A percentile compares a stretch with the other conserved stretches of the same genome.
Conservation (phyloP, 2,329 filamentous ascomycete species). For the Pestalotiopsis sp. region DNA sequence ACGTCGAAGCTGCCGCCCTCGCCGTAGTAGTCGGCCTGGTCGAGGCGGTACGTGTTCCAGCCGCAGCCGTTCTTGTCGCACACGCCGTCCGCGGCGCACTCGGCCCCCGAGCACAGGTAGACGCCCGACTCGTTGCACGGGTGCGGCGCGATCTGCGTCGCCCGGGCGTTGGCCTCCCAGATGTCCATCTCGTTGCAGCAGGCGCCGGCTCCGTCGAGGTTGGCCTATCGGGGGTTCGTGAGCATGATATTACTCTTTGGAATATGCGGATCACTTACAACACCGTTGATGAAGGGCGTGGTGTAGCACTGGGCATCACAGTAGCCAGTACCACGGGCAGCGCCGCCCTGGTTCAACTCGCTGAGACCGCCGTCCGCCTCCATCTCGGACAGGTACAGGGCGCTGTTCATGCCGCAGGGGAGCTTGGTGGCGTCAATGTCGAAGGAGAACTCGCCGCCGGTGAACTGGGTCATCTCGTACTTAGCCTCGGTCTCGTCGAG, state of each 20-base stretch:
- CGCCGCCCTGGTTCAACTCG: slow-evolving; percentile 40
- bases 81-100: slow-evolving; percentile 31
- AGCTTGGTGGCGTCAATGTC: slow-evolving; percentile 66
- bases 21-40: slow-evolving; percentile 34
- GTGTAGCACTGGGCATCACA: slow-evolving; percentile 40
- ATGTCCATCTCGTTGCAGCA: slow-evolving; percentile 43
- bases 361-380: slow-evolving; percentile 56
- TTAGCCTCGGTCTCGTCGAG: slow-evolving; percentile 54
- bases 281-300: slow-evolving; percentile 39
- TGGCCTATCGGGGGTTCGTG: slow-evolving; percentile 28
- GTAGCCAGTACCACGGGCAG: slow-evolving; percentile 40
- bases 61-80: slow-evolving; percentile 39
- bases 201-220: slow-evolving; percentile 34
- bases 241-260: background rate
- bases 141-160: slow-evolving; percentile 38
- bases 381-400: slow-evolving; percentile 65
- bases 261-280: slow-evolving; percentile 24
- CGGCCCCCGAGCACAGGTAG: slow-evolving; percentile 32
- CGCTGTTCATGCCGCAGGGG: slow-evolving; percentile 64
- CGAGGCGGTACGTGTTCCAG: slow-evolving; percentile 37
- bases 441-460: slow-evolving; percentile 64
- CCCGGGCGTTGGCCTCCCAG: slow-evolving; percentile 39
- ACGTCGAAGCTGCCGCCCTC: slow-evolving; percentile 30
- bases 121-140: slow-evolving; percentile 35
- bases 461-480: slow-evolving; percentile 62